Evolutionary conservation across 768 basidiomycete genomes (phyloP).

Genomic region (Serendipita sp.): DNA sequence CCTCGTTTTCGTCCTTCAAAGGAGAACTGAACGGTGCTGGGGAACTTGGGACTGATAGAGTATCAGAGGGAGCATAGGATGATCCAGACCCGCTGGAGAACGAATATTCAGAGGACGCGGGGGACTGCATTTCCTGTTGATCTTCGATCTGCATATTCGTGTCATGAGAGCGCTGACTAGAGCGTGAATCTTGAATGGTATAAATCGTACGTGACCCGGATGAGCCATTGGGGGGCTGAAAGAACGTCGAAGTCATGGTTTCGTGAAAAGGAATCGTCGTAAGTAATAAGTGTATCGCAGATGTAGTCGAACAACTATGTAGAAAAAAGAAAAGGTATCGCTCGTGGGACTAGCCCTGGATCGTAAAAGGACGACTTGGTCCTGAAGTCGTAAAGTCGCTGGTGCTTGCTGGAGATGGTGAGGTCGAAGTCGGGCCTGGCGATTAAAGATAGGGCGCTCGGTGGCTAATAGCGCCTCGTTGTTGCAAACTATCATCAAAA

Average conservation of each 20-base stretch:
- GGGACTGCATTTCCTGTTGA: neutral
- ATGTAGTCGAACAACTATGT: neutral
- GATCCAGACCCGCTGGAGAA: neutral
- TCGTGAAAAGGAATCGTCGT: neutral
- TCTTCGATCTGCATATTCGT: neutral
- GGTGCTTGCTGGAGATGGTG: neutral
- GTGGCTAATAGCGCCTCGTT: too few relatives aligned
- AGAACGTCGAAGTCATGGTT: neutral
- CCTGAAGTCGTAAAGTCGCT: neutral
- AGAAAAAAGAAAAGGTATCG: neutral
- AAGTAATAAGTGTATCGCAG: neutral
- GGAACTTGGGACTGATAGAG: neutral
- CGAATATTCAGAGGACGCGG: neutral
- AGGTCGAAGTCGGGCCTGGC: neutral
- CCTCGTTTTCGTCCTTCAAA: neutral
- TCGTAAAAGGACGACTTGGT: neutral
- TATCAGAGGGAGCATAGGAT: neutral
- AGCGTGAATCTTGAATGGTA: neutral
- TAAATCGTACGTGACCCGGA: slow-evolving; percentile 2
- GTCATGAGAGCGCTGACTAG: neutral
- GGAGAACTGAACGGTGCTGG: neutral
- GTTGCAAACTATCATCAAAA: neutral
- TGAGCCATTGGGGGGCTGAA: neutral
- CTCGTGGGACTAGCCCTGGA: slow-evolving; percentile 2
- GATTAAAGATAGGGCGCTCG: too few relatives aligned